Conservation (phyloP, 306 rosid species). For the Cucurbita argyrosperma region DNA sequence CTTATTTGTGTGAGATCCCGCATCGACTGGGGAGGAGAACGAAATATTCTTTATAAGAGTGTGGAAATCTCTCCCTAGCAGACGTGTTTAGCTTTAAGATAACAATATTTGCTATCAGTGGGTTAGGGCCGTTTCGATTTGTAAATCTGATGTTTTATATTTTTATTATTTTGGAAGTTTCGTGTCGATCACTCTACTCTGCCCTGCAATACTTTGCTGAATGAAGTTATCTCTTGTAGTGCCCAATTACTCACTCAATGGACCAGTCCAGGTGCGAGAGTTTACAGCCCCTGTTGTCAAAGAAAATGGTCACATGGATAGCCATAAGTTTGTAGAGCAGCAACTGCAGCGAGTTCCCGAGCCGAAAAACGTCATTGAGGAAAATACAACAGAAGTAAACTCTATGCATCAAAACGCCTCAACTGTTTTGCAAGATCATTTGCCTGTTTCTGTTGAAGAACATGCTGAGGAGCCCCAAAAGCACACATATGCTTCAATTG, state of each 20-base stretch:
- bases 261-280: constrained; percentile 66
- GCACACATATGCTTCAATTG: constrained; percentile 94
- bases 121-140: too few relatives aligned
- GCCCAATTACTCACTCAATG: constrained; percentile 48
- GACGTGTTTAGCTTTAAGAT: too few relatives aligned
- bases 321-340: constrained; percentile 58
- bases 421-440: constrained; percentile 41
- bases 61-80: too few relatives aligned
- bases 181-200: background rate
- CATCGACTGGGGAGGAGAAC: too few relatives aligned
- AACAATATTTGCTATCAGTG: too few relatives aligned
- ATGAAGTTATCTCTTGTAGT: constrained; percentile 33
- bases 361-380: constrained; percentile 42
- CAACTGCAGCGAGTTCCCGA: constrained; percentile 44
- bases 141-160: background rate
- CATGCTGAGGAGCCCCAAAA: constrained; percentile 77
- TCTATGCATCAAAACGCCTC: constrained; percentile 43
- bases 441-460: constrained; percentile 54
- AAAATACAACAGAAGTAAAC: constrained; percentile 36
- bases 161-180: background rate
- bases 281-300: constrained; percentile 41
- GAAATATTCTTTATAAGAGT: too few relatives aligned
- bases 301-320: constrained; percentile 52
- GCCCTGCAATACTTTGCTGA: background rate
- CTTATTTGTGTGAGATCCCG: too few relatives aligned